These are phyloP conservation scores for Cyclanthera cordifolia DNA, from an alignment of 306 rosid species.

Conservation along the genomic window DNA sequence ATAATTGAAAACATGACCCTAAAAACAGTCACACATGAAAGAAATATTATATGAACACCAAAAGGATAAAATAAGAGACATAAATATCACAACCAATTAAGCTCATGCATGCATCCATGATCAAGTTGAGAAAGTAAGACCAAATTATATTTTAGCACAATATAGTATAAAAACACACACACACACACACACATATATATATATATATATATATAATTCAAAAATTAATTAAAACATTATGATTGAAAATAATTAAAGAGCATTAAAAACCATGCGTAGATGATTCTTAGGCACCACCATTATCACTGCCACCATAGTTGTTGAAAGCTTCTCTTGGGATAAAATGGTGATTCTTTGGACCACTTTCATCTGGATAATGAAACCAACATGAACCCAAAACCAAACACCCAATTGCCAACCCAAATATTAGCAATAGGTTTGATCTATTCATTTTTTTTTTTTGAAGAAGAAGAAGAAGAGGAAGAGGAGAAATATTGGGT, in stretches of 20 bases:
- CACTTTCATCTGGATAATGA: slow-evolving; percentile 8
- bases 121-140: too few relatives aligned
- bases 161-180: too few relatives aligned
- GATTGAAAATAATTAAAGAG: too few relatives aligned
- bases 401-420: slow-evolving; percentile 13
- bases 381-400: neutral
- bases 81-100: too few relatives aligned
- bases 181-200: too few relatives aligned
- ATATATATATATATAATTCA: neutral
- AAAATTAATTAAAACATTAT: neutral
- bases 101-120: too few relatives aligned
- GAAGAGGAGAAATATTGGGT: slow-evolving; percentile 14
- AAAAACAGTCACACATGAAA: neutral
- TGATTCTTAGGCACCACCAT: slow-evolving; percentile 21
- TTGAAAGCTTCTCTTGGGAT: slow-evolving; percentile 25
- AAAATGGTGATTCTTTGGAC: slow-evolving; percentile 23
- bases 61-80: neutral
- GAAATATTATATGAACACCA: neutral
- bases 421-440: neutral
- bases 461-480: neutral
- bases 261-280: too few relatives aligned
- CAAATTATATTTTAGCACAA: too few relatives aligned
- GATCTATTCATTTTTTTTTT: slow-evolving; percentile 12
- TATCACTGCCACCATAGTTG: slow-evolving; percentile 20
- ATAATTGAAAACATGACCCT: neutral